A percentile compares a stretch with the other conserved stretches of the same genome.
These are phyloP conservation scores for Candida coleopterorum DNA, from an alignment of 805 yeast species.

Conservation along the genomic window DNA sequence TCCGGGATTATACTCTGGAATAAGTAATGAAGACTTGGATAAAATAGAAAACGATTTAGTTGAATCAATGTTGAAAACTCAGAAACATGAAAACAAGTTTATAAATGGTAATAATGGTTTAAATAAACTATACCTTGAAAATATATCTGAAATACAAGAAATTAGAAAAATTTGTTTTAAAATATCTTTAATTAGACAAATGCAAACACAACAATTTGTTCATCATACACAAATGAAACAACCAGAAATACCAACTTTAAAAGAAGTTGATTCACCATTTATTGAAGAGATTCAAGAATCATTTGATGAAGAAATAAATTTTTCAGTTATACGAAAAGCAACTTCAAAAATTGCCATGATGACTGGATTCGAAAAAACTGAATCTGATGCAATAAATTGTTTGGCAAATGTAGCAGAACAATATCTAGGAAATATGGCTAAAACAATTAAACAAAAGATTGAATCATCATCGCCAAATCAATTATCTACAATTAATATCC, in stretches of 20 bases:
- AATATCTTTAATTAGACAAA: slow-evolving; percentile 79
- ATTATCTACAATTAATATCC: slow-evolving; percentile 36
- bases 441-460: slow-evolving; percentile 62
- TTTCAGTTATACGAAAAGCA: slow-evolving; percentile 59
- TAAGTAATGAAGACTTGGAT: slow-evolving; percentile 40
- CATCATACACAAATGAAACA: slow-evolving; percentile 71
- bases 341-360: slow-evolving; percentile 83
- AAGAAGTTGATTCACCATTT: slow-evolving; percentile 56
- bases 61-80: slow-evolving; percentile 27
- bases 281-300: slow-evolving; percentile 47
- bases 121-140: slow-evolving; percentile 54
- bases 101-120: slow-evolving; percentile 49
- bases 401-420: slow-evolving; percentile 80
- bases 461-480: slow-evolving; percentile 56
- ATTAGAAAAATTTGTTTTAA: slow-evolving; percentile 85
- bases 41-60: slow-evolving; percentile 31
- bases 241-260: slow-evolving; percentile 58
- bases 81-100: slow-evolving; percentile 22
- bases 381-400: slow-evolving; percentile 70
- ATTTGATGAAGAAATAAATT: slow-evolving; percentile 44
- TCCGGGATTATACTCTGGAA: slow-evolving; percentile 62
- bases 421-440: slow-evolving; percentile 69
- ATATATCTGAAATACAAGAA: slow-evolving; percentile 78
- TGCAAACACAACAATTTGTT: slow-evolving; percentile 78
- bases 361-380: slow-evolving; percentile 84